Conservation (phyloP, 345 rosid species). For the Brassica napus region Da-Ae NC_063450.1:24340001-24340500, state of each 20-base stretch:
- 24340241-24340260: conserved; percentile 32
- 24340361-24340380: not conserved
- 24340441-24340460: too few relatives aligned
- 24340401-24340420: not conserved
- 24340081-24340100: conserved; percentile 30
- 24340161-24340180: conserved; percentile 31
- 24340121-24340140: conserved; percentile 46
- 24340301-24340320: conserved; percentile 44
- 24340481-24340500: too few relatives aligned
- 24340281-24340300: conserved; percentile 43
- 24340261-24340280: conserved; percentile 30
- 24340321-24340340: conserved; percentile 40
- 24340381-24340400: too few relatives aligned
- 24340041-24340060: conserved; percentile 17
- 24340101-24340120: conserved; percentile 30
- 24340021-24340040: conserved; percentile 37
- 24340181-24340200: not conserved
- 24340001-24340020: conserved; percentile 41
- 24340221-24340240: not conserved
- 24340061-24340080: conserved; percentile 28
- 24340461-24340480: too few relatives aligned
- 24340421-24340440: conserved; percentile 37
- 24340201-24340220: not conserved
- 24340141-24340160: conserved; percentile 45
- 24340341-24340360: not conserved